A percentile compares a stretch with the other conserved stretches of the same genome.
Conservation (phyloP, 1,139 yeast genomes). For the Candida sp. region DNA sequence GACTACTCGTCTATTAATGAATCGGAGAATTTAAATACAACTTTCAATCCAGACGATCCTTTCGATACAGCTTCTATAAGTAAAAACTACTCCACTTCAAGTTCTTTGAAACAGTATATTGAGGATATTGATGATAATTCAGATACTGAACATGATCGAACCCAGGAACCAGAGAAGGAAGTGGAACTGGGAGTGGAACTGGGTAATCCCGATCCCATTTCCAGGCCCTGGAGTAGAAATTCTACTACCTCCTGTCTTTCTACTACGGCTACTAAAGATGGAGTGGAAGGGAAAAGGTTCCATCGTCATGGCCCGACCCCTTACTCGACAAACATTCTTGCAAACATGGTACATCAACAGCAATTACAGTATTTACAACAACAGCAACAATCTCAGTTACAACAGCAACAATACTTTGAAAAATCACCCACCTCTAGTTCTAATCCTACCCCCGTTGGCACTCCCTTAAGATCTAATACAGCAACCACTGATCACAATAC, state of each 20-base stretch:
- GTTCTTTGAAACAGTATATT: conserved; percentile 1
- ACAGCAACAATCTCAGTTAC: conserved; percentile 1
- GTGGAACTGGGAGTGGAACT: too few species aligned
- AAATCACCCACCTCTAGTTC: background rate
- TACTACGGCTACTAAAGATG: conserved; percentile 72
- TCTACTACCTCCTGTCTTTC: conserved; percentile 65
- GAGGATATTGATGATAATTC: conserved; percentile 1
- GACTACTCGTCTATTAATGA: conserved; percentile 8
- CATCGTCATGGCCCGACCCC: conserved; percentile 42
- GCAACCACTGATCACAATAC: conserved; percentile 7
- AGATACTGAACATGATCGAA: background rate
- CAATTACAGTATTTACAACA: conserved; percentile 9
- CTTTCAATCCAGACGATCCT: conserved; percentile 2
- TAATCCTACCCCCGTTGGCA: conserved; percentile 2
- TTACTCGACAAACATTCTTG: conserved; percentile 30
- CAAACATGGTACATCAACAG: conserved; percentile 28
- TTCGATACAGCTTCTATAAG: background rate
- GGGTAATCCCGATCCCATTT: conserved; percentile 17
- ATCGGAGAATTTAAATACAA: conserved; percentile 1
- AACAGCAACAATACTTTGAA: conserved; percentile 5
- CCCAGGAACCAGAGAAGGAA: conserved; percentile 2
- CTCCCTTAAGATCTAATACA: background rate
- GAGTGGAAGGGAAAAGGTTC: conserved; percentile 60
- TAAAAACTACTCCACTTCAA: conserved; percentile 1
- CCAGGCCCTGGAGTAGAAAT: conserved; percentile 58